Evolutionary conservation across 2,329 filamentous ascomycete genomes (phyloP), one percentile per base, ranked within the genome.

Genomic region (Aspergillus floridensis): DNA sequence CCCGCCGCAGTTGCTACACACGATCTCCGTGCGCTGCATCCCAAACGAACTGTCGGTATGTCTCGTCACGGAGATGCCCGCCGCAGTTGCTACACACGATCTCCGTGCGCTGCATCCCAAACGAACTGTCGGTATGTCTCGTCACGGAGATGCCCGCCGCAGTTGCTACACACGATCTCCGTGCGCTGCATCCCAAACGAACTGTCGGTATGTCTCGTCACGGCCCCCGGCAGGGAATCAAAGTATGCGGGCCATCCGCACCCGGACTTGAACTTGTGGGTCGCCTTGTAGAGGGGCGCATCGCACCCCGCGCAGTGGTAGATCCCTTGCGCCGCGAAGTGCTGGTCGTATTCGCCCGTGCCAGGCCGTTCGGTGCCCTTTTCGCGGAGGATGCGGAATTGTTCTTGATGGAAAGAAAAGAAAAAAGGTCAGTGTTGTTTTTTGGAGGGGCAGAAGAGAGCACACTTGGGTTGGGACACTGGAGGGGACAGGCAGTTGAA

Each of bases 171-270:
- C 8, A 96, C 88, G 70, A 99, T 99, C 81, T 99, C 95, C 14
- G 87, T 97, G 66, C 95, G 83, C 71, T 82, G 74, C 91, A 96
- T 96, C 50, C 93, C 93, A 54, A 92, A 84, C 0, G 87, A 81
- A 51, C 78, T 80, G 76, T 99, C 95, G 64, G 87, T 86, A 70
- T 93, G 89, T 63, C 93, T 83, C 38, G 86, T 91, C 12, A 99
- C 92, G 0, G 93, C 93, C 2, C 92, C 93, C 0, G 95, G 93
- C 54, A 99, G 86, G 65, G 89, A 93, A 77, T 99, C 95, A 74
- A 93, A 99, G 79, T 98, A 99, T 12, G 95, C 95, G 0, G 95
- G 95, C 95, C 95, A 99, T 62, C 95, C 95, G 77, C 95, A 99
- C 47, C 92, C 92, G 19, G 91, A 96, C 76, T 91, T 91, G 84